Evolutionary conservation across 2,329 filamentous ascomycete species (phyloP).

Genomic region (Sphaerostilbella broomeana): DNA sequence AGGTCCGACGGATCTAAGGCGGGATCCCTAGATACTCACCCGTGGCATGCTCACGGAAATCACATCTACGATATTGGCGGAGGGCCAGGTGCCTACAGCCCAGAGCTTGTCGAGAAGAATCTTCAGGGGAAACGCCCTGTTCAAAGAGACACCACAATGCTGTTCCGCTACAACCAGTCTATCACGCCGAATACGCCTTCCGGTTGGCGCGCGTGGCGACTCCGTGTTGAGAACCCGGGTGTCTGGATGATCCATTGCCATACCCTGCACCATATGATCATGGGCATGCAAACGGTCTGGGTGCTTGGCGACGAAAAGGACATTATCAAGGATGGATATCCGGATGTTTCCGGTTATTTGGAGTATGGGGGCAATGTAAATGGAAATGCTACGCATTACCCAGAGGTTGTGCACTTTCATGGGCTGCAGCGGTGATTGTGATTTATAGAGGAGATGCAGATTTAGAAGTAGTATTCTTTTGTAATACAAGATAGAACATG

Average conservation of each 20-base stretch:
- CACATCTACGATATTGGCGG: conserved; percentile 15
- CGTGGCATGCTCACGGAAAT: conserved; percentile 15
- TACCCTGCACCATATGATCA: conserved; percentile 50
- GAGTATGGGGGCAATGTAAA: conserved; percentile 39
- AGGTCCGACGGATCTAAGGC: conserved; percentile 27
- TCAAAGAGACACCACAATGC: conserved; percentile 43
- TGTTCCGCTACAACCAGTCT: conserved; percentile 46
- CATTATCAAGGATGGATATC: conserved; percentile 18
- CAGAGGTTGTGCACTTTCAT: conserved; percentile 12
- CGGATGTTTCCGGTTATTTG: conserved; percentile 35
- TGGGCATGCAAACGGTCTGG: conserved; percentile 32
- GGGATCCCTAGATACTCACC: conserved; percentile 14
- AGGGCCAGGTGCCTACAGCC: conserved; percentile 12
- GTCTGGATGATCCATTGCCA: conserved; percentile 60
- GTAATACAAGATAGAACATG: neutral
- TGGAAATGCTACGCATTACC: conserved; percentile 27
- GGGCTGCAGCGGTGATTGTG: neutral
- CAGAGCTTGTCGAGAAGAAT: conserved; percentile 3
- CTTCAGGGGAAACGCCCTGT: conserved; percentile 23
- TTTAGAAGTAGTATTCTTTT: neutral
- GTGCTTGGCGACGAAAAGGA: conserved; percentile 21
- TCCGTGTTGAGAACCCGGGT: conserved; percentile 36
- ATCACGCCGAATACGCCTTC: conserved; percentile 34
- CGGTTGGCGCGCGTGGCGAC: conserved; percentile 57
- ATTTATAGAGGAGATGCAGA: neutral